Evolutionary conservation across 768 basidiomycete genomes (phyloP).

Genomic region (Rhizopogon vulgaris): DNA sequence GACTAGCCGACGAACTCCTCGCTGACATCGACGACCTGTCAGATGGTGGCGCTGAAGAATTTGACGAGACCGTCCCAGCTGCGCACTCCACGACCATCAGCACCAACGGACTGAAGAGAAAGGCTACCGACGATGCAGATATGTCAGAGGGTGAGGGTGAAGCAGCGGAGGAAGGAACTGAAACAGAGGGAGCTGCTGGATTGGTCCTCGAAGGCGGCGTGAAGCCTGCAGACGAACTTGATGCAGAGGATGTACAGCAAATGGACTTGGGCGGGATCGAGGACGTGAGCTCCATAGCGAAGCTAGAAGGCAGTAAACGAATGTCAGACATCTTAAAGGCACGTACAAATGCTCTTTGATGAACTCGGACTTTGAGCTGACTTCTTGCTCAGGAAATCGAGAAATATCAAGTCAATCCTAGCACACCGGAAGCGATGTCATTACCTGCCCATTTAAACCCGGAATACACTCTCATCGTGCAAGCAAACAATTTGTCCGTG

Average conservation of each 20-base stretch:
- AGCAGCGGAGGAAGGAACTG: slow-evolving; percentile 32
- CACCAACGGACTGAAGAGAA: slow-evolving; percentile 51
- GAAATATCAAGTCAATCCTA: slow-evolving; percentile 77
- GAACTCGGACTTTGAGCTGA: background rate
- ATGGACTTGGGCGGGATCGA: slow-evolving; percentile 86
- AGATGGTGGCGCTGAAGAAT: slow-evolving; percentile 50
- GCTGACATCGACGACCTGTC: slow-evolving; percentile 89
- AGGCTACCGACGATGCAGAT: slow-evolving; percentile 47
- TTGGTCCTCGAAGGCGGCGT: slow-evolving; percentile 84
- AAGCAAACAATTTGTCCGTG: slow-evolving; percentile 96
- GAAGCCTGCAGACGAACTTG: slow-evolving; percentile 92
- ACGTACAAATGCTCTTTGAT: background rate
- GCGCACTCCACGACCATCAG: slow-evolving; percentile 12
- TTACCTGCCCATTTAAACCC: slow-evolving; percentile 84
- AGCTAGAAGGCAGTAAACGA: slow-evolving; percentile 79
- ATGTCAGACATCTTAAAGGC: slow-evolving; percentile 84
- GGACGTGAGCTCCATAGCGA: slow-evolving; percentile 85
- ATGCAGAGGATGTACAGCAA: slow-evolving; percentile 87
- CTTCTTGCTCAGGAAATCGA: slow-evolving; percentile 66
- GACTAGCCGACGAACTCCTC: slow-evolving; percentile 86
- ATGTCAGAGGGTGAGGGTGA: slow-evolving; percentile 52
- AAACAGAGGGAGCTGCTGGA: slow-evolving; percentile 36
- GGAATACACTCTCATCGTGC: slow-evolving; percentile 94
- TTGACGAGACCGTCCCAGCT: slow-evolving; percentile 35
- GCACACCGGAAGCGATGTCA: slow-evolving; percentile 70